Evolutionary conservation across 805 yeast genomes (phyloP), one percentile per base, ranked within the genome.

Genomic region (Huiozyma naganishii): DNA sequence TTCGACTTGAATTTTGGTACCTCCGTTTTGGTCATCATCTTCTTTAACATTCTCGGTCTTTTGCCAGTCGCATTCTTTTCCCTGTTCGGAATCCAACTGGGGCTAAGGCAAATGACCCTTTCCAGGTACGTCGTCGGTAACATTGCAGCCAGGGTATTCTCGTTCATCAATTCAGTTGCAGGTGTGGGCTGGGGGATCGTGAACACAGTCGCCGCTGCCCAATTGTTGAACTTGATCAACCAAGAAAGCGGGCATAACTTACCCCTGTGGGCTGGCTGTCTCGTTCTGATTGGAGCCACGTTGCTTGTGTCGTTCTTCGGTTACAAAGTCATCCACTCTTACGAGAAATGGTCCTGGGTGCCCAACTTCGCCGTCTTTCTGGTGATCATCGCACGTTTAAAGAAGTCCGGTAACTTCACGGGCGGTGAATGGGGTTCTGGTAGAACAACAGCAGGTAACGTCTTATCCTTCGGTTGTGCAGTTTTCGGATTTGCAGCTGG

Each of bases 121-220:
- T 78, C 95, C 8, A 74, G 90, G 52, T 88, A 71, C 64, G 72
- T 87, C 53, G 72, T 80, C 48, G 97, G 97, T 50, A 78, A 81
- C 64, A 59, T 69, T 32, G 80, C 83, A 39, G 80, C 83, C 66
- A 76, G 95, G 61, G 71, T 87, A 45, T 82, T 86, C 57, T 80
- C 94, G 7, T 62, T 81, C 38, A 70, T 89, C 60, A 87, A 88
- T 59, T 74, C 79, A 56, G 64, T 89, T 49, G 89, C 95, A 28
- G 85, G 95, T 74, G 77, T 88, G 44, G 96, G 97, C 54, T 89
- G 97, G 97, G 84, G 92, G 65, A 86, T 95, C 7, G 90, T 87
- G 40, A 89, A 89, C 66, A 85, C 84, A 48, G 83, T 88, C 76
- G 83, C 88, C 30, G 78, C 92, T 32, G 95, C 95, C 27, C 92